Evolutionary conservation across 78 protist species (phyloP), one percentile per base, ranked within the genome.

Genomic region (Polysphondylium violaceum): DNA sequence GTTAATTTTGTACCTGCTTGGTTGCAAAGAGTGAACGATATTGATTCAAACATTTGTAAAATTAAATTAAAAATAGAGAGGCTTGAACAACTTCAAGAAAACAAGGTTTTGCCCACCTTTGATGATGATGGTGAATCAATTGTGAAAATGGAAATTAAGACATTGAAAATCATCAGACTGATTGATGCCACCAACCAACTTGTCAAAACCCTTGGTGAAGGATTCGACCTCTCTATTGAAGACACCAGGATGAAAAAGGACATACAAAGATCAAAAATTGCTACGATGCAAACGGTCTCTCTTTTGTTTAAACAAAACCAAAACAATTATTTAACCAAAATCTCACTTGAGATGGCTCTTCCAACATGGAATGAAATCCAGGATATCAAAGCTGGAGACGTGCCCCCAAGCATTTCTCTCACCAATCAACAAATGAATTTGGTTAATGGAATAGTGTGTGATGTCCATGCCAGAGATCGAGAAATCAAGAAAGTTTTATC

Each of bases 221-320:
- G 50, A 19, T 25, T 33, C 0, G 29, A 53, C 12, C 36, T 81
- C 27, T 53, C 79, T n/a, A n/a, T 55, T 25, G 90, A 69, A 12
- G 90, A 83, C 16, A 4, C 6, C 19, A 81, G 69, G 63, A 33
- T 83, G 27, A 83, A 69, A 69, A 83, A 83, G 72, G 69, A 83
- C 69, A 83, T 83, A 29, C 90, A 83, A 58, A 38, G 61, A 19
- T 27, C 78, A 12, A 83, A 69, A 58, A 69, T 78, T 8, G 55
- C 56, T 0, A 31, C 67, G 43, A 27, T 83, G 31, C 90, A 83
- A 31, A 5, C 27, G 27, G 3, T 83, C 16, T 69, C 90, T 33
- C 12, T 56, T 43, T 8, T 23, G 43, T 83, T 83, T 68, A 83
- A 55, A 58, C 74, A 69, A 59, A 83, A 69, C 55, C 90, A 83